Evolutionary conservation across 352 stramenopile species (phyloP).

Genomic region (Phytopythium aichiense): DNA sequence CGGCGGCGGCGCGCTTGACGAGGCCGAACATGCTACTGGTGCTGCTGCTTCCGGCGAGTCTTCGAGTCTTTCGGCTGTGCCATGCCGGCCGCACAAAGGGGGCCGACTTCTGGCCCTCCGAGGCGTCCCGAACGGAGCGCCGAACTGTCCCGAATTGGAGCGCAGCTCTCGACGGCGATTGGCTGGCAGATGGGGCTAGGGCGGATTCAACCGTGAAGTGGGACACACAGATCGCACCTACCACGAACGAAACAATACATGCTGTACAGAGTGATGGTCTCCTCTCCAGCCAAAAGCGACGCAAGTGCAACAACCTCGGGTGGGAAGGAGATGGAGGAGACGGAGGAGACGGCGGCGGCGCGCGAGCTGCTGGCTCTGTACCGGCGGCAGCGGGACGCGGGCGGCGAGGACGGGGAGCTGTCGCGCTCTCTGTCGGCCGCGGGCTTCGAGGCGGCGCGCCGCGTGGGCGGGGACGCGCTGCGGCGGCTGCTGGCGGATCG

Average conservation of each 20-base stretch:
- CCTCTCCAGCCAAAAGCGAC: background rate
- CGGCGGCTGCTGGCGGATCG: constrained; percentile 15
- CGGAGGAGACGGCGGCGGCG: constrained; percentile 4
- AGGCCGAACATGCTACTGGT: constrained; percentile 54
- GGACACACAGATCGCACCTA: too few species aligned
- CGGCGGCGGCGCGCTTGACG: constrained; percentile 63
- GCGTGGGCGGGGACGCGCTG: constrained; percentile 23
- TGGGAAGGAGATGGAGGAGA: background rate
- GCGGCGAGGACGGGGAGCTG: background rate
- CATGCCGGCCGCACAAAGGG: constrained; percentile 4
- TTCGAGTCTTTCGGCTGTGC: background rate
- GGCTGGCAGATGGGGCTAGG: too few species aligned
- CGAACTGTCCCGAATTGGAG: too few species aligned
- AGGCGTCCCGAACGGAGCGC: too few species aligned
- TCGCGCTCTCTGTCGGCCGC: background rate
- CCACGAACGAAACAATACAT: too few species aligned
- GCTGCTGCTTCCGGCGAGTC: constrained; percentile 1
- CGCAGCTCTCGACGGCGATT: too few species aligned
- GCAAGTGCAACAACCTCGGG: constrained; percentile 1
- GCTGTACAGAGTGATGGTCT: background rate
- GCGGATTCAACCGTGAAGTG: too few species aligned
- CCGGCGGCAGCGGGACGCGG: constrained; percentile 10
- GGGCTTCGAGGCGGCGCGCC: constrained; percentile 13
- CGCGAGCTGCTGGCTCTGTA: constrained; percentile 25
- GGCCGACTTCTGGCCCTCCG: too few species aligned